Evolutionary conservation across 2,329 filamentous ascomycete species (phyloP), one percentile per base, ranked within the genome.

Genomic region (Cyanodermella asteris): DNA sequence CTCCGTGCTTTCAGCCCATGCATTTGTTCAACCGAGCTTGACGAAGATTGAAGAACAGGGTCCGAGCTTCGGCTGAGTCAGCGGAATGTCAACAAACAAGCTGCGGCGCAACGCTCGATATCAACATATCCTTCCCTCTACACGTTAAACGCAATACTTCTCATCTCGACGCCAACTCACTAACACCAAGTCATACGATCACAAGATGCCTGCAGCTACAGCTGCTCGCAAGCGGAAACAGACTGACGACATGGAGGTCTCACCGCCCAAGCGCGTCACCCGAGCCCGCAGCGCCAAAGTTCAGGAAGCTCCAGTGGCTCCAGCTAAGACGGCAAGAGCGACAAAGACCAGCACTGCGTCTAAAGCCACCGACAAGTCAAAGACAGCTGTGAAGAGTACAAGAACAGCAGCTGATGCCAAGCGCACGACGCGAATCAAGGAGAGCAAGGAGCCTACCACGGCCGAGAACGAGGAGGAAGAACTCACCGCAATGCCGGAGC

Each of bases 191-290:
- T n/a, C n/a, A n/a, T n/a, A n/a, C n/a, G n/a, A n/a, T n/a, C n/a
- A n/a, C n/a, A n/a, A n/a, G n/a, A n/a, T n/a, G n/a, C n/a, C n/a
- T n/a, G n/a, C n/a, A n/a, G n/a, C n/a, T n/a, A n/a, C n/a, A n/a
- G n/a, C n/a, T n/a, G n/a, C n/a, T n/a, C n/a, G n/a, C n/a, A 35
- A 35, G 22, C 29, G 33, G 17, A 35, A 35, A 24, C 26, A 32
- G 18, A 33, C 29, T 7, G 24, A 23, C 8, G 33, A 36, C 9
- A 36, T 37, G 34, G 29, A 35, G 8, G 34, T 32, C 21, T 42
- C 40, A 11, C 42, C 42, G 15, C 36, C 38, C 7, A 44, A 43
- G 26, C 41, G 42, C 18, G 34, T 42, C 11, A 45, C 42, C 10
- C 39, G 42, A n/a, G 40, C 42, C 18, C 40, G 40, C 23, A 37